phyloP scores from a whole-genome alignment of 768 basidiomycete species.

The Naganishia vaughanmartiniae region DNA sequence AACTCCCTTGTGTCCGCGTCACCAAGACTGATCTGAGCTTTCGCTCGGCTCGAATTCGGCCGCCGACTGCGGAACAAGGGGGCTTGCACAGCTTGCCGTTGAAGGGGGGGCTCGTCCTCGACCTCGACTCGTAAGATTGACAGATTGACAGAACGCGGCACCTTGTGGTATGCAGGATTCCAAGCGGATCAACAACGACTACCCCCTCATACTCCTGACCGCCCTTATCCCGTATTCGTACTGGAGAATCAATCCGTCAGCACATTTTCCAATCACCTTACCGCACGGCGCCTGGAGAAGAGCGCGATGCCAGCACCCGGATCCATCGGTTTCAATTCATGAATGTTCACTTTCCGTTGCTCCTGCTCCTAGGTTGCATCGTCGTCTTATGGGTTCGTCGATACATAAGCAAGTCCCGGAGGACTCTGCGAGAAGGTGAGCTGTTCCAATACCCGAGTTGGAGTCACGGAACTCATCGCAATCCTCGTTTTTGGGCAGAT shows the following conservation, averaged over 20 bases:
- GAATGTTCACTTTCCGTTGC: background rate
- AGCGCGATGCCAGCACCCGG: background rate
- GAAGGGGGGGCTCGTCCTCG: too few relatives aligned
- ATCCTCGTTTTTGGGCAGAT: background rate
- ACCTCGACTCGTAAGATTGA: background rate
- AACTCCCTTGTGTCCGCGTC: background rate
- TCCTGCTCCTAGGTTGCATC: background rate
- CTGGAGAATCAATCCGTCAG: background rate
- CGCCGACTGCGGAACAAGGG: background rate
- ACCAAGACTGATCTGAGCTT: conserved; percentile 2
- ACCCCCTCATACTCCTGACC: background rate
- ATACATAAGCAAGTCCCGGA: background rate
- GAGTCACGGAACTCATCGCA: background rate
- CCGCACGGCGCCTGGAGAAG: background rate
- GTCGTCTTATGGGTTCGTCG: conserved; percentile 2
- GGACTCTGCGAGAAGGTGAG: background rate
- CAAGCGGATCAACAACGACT: too few relatives aligned
- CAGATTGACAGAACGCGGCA: too few relatives aligned
- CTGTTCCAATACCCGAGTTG: background rate
- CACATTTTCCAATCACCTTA: background rate
- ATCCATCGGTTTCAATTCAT: background rate
- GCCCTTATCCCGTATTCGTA: background rate
- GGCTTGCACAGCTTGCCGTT: background rate
- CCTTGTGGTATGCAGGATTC: too few relatives aligned
- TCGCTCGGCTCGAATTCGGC: background rate